Base-by-base conservation (phyloP, 2,329 filamentous ascomycete genomes). In the Fusarium xylarioides region DNA sequence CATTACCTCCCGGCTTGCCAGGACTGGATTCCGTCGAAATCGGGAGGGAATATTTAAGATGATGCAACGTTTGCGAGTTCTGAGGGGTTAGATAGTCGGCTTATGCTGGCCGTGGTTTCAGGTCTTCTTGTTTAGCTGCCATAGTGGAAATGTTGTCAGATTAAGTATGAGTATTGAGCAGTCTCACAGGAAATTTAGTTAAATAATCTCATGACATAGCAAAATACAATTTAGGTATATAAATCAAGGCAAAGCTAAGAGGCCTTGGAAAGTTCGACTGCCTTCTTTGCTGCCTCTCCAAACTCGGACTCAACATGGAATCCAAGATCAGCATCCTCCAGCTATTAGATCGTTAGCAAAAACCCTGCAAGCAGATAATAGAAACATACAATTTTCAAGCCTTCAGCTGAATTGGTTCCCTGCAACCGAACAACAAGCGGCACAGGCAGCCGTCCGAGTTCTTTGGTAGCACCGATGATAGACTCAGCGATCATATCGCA, bases 401-500 rank as follows among this genome's bases (percentile, higher is more conserved):
- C 57, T 18, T 60, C 35, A 28, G 57, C n/a, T 15, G 57, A 60
- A 42, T 60, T 60, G 7, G 57, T 60, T 2, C 57, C 57, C 35
- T 60, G 57, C 6, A 60, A 7, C 12, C 57, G 57, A 34, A 60
- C 57, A n/a, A 60, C 57, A n/a, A 60, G 57, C 15, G 57, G 57
- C n/a, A 60, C 57, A 35, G 28, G 46, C 35, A 59, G 19, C n/a
- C 28, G 16, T 1, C 57, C 57, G 1, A 60, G 57, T 18, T 53
- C 57, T 9, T 53, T 60, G 18, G 44, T 26, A 15, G 57, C 57
- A 7, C 34, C 57, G 2, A 60, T 60, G 1, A 60, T 60, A 0
- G 57, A 60, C 4, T 60, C 57, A 14, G 57, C 57, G 14, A 60
- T 60, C 57, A 60, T 60, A 1, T 60, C 57, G n/a, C 57, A 60